These are phyloP conservation scores for Leishmania gerbilli DNA, from an alignment of 208 protist genomes.

Conservation along the genomic window DNA sequence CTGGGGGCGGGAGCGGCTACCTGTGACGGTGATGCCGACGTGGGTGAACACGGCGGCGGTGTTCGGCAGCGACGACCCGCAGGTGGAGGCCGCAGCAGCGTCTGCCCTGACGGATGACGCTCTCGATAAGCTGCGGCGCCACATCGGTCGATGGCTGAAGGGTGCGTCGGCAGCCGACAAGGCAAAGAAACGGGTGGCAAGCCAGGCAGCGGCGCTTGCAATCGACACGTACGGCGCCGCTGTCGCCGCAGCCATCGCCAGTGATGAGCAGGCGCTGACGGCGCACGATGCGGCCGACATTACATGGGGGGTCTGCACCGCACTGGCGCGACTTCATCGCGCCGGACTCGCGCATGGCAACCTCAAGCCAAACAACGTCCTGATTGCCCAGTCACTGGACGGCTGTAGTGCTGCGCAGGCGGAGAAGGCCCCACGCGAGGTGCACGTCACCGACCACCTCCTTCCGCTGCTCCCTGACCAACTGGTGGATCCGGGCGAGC, in stretches of 20 bases:
- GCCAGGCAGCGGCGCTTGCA: slow-evolving; percentile 2
- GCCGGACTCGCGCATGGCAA: slow-evolving; percentile 45
- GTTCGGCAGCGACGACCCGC: neutral
- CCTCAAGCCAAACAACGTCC: slow-evolving; percentile 57
- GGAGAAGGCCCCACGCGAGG: neutral
- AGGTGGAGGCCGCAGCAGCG: neutral
- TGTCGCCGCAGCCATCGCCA: slow-evolving; percentile 2
- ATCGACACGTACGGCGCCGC: slow-evolving; percentile 4
- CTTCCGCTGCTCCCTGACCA: slow-evolving; percentile 24
- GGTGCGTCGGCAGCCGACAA: slow-evolving; percentile 22
- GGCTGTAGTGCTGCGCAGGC: neutral
- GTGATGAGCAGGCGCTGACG: slow-evolving; percentile 13
- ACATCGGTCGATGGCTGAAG: slow-evolving; percentile 19
- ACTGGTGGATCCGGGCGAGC: slow-evolving; percentile 19
- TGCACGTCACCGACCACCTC: slow-evolving; percentile 28
- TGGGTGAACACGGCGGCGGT: slow-evolving; percentile 18
- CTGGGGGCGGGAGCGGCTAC: slow-evolving; percentile 23
- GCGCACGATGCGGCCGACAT: slow-evolving; percentile 31
- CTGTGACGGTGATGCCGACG: slow-evolving; percentile 21
- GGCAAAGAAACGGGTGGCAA: slow-evolving; percentile 16
- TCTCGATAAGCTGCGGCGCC: slow-evolving; percentile 13
- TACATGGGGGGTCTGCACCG: slow-evolving; percentile 17
- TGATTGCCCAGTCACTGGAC: slow-evolving; percentile 23
- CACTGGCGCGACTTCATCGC: slow-evolving; percentile 23
- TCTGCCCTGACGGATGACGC: slow-evolving; percentile 9